phyloP scores from a whole-genome alignment of 768 basidiomycete species.

The Rhizopogon vinicolor region DNA sequence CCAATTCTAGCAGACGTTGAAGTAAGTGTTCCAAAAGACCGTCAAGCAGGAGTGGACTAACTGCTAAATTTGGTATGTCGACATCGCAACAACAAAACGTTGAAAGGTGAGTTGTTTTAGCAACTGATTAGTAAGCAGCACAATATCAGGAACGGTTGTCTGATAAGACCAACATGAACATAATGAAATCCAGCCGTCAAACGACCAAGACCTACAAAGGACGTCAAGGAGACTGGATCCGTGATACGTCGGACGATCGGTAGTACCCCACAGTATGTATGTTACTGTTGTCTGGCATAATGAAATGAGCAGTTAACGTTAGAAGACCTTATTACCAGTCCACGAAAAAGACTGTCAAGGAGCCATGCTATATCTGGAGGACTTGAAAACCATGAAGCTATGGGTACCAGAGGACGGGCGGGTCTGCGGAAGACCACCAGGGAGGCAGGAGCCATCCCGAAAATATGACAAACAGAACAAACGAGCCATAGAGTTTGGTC shows the following conservation, averaged over 20 bases:
- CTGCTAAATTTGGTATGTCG: conserved; percentile 10
- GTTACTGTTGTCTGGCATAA: too few relatives aligned
- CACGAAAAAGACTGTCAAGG: too few relatives aligned
- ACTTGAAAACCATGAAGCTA: too few relatives aligned
- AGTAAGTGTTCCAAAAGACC: neutral
- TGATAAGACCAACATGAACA: conserved; percentile 19
- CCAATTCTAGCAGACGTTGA: neutral
- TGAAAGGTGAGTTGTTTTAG: neutral
- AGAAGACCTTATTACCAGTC: too few relatives aligned
- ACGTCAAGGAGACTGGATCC: neutral
- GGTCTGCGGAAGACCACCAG: neutral
- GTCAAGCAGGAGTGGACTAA: neutral
- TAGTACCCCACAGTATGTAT: too few relatives aligned
- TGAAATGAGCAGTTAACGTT: too few relatives aligned
- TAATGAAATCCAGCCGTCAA: neutral
- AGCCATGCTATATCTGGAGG: neutral
- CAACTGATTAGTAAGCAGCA: conserved; percentile 9
- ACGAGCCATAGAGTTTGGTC: neutral
- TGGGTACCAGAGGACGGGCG: neutral
- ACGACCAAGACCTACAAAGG: neutral
- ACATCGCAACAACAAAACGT: neutral
- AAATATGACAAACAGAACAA: too few relatives aligned
- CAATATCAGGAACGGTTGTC: conserved; percentile 14
- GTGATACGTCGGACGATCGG: too few relatives aligned
- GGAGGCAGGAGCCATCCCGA: neutral